Base-by-base conservation (phyloP, 768 basidiomycete genomes). In the Tephrocybe rancida region DNA sequence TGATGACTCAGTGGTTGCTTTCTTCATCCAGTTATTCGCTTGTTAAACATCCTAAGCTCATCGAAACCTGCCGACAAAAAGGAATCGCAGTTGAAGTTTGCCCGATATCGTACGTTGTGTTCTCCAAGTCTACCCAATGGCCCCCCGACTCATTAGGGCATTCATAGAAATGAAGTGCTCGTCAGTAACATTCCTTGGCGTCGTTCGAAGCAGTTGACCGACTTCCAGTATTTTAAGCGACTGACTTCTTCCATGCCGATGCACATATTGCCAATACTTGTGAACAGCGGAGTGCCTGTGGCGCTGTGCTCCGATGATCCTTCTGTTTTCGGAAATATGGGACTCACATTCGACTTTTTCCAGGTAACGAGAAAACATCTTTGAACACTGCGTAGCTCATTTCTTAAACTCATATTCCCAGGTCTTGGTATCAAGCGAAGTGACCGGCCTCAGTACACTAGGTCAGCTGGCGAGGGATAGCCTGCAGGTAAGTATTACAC, bases 211-310 rank as follows among this genome's bases (percentile, higher is more conserved):
- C 27, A 41, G 7, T 46, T 14, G 24, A 25, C 45, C 48, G 19
- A 50, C 6, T 16, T 48, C 34, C 42, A 32, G 13, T 22, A 27
- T 13, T 51, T 59, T 6, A 21, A 89, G 87, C 83, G 88, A 9
- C 71, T 90, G 48, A 87, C 88, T 2, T 83, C 87, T 8, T 89
- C 88, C 4, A 91, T 91, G 83, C 85, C 85, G 2, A 86, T 83
- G 79, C 89, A 92, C 64, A 88, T 87, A 1, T 73, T 92, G 24
- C 87, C 88, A 0, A 73, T 80, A n/a, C 62, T 90, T 32, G 64
- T 92, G 44, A 91, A 88, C 65, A 75, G 89, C 55, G 88, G 88
- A 1, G 77, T 91, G 7, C 84, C 86, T 2, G 84, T 92, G 6
- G 83, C 81, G 0, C 75, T 92, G 3, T 82, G 78, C 61, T 88